Evolutionary conservation across 1,139 yeast species (phyloP).

Genomic region (Hansenula lynferdii): DNA sequence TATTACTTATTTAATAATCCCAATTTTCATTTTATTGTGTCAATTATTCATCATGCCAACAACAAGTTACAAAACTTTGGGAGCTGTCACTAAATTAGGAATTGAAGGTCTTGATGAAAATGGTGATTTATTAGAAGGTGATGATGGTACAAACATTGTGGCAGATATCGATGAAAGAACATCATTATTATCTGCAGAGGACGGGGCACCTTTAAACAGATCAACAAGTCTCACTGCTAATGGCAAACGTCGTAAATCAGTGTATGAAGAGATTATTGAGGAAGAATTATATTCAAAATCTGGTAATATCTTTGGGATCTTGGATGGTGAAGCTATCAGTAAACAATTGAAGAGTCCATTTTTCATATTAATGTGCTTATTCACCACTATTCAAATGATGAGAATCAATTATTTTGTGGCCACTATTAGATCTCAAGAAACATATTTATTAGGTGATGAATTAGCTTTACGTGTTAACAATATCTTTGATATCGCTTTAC

Average conservation of each 20-base stretch:
- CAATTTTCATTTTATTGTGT: slow-evolving; percentile 66
- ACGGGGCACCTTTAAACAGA: slow-evolving; percentile 3
- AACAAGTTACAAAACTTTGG: slow-evolving; percentile 68
- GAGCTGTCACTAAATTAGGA: slow-evolving; percentile 59
- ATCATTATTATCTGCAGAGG: slow-evolving; percentile 20
- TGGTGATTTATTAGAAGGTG: slow-evolving; percentile 28
- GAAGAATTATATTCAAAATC: slow-evolving; percentile 46
- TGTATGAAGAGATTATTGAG: slow-evolving; percentile 60
- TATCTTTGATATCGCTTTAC: slow-evolving; percentile 79
- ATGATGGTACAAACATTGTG: slow-evolving; percentile 25
- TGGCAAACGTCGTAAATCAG: slow-evolving; percentile 37
- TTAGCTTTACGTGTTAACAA: slow-evolving; percentile 58
- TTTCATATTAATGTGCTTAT: slow-evolving; percentile 71
- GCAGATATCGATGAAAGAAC: slow-evolving; percentile 26
- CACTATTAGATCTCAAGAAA: slow-evolving; percentile 75
- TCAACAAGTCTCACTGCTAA: slow-evolving; percentile 15
- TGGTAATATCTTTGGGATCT: slow-evolving; percentile 80
- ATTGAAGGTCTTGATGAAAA: slow-evolving; percentile 67
- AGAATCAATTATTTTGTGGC: slow-evolving; percentile 91
- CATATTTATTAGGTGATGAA: slow-evolving; percentile 52
- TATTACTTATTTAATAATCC: slow-evolving; percentile 60
- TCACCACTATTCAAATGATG: slow-evolving; percentile 84
- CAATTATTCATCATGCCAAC: slow-evolving; percentile 78
- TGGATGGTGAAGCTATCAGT: slow-evolving; percentile 60
- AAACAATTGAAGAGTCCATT: slow-evolving; percentile 72